Conservation (phyloP, 345 rosid species). For the Linum lewisii region DNA sequence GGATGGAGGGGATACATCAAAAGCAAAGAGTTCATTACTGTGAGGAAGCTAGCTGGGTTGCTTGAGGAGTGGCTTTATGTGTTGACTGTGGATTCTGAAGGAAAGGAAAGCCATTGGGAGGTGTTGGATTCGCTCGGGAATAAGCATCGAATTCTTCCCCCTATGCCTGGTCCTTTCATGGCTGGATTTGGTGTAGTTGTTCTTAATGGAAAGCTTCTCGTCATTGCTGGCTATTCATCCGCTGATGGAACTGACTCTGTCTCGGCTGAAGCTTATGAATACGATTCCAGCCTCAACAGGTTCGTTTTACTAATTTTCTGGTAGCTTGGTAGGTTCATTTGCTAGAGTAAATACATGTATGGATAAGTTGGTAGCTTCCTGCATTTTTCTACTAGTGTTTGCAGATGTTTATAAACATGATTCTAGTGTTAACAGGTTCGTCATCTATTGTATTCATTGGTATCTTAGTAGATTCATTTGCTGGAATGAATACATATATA, state of each 20-base stretch:
- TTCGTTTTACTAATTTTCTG: slow-evolving; percentile 14
- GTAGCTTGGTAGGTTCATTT: too few relatives aligned
- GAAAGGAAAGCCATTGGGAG: slow-evolving; percentile 81
- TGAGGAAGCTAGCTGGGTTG: slow-evolving; percentile 57
- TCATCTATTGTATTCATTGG: too few relatives aligned
- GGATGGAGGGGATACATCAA: slow-evolving; percentile 73
- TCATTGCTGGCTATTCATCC: slow-evolving; percentile 59
- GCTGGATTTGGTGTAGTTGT: slow-evolving; percentile 65
- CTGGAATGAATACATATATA: too few relatives aligned
- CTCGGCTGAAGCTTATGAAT: slow-evolving; percentile 67
- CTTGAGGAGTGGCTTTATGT: slow-evolving; percentile 83
- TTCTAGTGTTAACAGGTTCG: too few relatives aligned
- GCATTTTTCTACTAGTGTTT: too few relatives aligned
- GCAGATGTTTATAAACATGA: too few relatives aligned
- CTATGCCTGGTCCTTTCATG: slow-evolving; percentile 68
- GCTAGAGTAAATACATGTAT: too few relatives aligned
- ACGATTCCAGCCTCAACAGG: slow-evolving; percentile 84
- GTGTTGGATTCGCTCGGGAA: slow-evolving; percentile 57
- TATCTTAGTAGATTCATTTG: not conserved
- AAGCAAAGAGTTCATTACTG: slow-evolving; percentile 70
- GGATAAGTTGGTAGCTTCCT: too few relatives aligned
- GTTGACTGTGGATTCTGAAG: slow-evolving; percentile 45
- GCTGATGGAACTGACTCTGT: slow-evolving; percentile 37
- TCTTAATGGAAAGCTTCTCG: slow-evolving; percentile 64
- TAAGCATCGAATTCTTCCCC: slow-evolving; percentile 48